Evolutionary conservation across 202 grass and related monocot genomes (phyloP), one percentile per base, ranked within the genome.

Genomic region (Panicum hallii): DNA sequence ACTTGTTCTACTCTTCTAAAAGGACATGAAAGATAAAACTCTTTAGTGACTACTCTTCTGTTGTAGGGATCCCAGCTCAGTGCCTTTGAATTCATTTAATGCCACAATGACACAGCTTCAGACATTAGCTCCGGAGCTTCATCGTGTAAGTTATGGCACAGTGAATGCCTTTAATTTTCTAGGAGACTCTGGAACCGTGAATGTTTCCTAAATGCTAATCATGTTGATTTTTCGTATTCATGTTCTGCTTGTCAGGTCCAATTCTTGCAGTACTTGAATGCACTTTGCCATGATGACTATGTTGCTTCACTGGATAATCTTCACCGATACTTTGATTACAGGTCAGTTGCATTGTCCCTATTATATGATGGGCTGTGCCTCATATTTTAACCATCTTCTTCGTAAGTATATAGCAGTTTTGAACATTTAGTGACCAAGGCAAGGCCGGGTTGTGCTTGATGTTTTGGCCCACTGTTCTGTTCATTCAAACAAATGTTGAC

Each of bases 311-410:
- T 93, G 65, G 96, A 99, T 82, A 94, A 89, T 84, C 93, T 99
- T 82, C 96, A 99, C 64, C 85, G 92, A 63, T 99, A 96, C 87
- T 99, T 94, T 84, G 96, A 96, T 87, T 92, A 90, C 90, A 99
- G 96, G 96, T 99, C 81, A 73, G 78, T 74, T 8, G 15, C 82
- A 63, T 32, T 63, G 7, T 77, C 48, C 56, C 50, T 32, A 77
- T 58, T 30, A 17, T 67, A 55, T 57, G 56, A 46, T 61, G 36
- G 12, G 36, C 11, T 28, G 4, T 57, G 67, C 20, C 41, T 61
- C 22, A 80, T 69, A 46, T 80, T 65, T 84, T 69, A 46, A 62
- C 74, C 11, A 46, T 36, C 64, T 63, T 57, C 48, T 72, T 30
- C 12, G 14, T 87, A 23, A 62, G 63, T 66, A 3, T 65, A 5